Conservation (phyloP, 2,329 filamentous ascomycete genomes). For the Metarhizium humberi region DNA sequence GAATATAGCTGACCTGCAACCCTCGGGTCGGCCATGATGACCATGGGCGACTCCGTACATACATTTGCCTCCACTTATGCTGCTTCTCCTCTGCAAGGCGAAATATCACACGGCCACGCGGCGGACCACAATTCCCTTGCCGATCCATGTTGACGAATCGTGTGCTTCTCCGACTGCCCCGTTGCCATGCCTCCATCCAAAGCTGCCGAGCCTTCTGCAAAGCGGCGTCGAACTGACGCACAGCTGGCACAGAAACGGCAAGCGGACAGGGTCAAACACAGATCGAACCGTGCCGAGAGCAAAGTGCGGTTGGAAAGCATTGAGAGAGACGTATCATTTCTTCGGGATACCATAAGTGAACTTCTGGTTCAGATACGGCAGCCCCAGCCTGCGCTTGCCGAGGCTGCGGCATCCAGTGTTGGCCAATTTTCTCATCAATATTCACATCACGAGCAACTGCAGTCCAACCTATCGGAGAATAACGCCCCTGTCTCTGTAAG, state of each 20-base stretch:
- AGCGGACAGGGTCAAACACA: conserved; percentile 16
- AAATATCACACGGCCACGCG: not conserved
- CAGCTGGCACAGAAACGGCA: conserved; percentile 17
- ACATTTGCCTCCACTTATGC: too few relatives aligned
- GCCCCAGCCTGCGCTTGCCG: conserved; percentile 1
- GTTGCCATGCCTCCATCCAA: not conserved
- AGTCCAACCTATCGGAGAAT: not conserved
- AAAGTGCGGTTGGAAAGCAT: conserved; percentile 17
- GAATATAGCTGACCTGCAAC: too few relatives aligned
- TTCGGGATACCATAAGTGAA: conserved; percentile 13
- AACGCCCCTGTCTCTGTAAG: not conserved
- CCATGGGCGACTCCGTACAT: too few relatives aligned
- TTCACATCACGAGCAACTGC: not conserved
- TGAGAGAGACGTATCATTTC: conserved; percentile 15
- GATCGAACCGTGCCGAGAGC: conserved; percentile 15
- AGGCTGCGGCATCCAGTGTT: not conserved
- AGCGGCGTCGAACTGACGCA: conserved; percentile 14
- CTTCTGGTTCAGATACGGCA: conserved; percentile 11
- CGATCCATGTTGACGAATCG: not conserved
- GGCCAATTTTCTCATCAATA: not conserved
- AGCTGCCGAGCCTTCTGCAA: not conserved
- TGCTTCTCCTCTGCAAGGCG: too few relatives aligned
- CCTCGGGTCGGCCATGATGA: too few relatives aligned
- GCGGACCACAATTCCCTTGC: not conserved
- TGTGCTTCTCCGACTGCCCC: not conserved